phyloP scores from a whole-genome alignment of 116 monocot species.

The Dioscorea cayenensis region DNA sequence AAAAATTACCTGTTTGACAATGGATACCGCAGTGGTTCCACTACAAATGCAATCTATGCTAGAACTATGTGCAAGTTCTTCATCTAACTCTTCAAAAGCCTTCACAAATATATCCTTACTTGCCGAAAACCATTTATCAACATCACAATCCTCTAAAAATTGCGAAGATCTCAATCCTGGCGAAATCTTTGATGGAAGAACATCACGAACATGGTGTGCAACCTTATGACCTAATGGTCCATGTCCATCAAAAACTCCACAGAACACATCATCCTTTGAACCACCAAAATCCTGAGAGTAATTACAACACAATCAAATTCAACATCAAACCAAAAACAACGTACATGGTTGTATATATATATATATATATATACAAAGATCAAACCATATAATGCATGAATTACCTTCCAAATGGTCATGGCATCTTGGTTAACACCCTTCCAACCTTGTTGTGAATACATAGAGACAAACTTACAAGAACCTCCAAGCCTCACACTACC shows the following conservation, averaged over 20 bases:
- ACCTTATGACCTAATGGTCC: slow-evolving; percentile 69
- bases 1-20: slow-evolving; percentile 51
- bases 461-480: slow-evolving; percentile 37
- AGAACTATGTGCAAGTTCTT: slow-evolving; percentile 27
- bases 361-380: no score
- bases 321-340: no score
- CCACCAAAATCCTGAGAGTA: slow-evolving; percentile 44
- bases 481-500: slow-evolving; percentile 38
- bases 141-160: not conserved
- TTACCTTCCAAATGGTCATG: slow-evolving; percentile 77
- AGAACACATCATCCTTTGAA: slow-evolving; percentile 41
- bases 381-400: no score
- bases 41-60: slow-evolving; percentile 71
- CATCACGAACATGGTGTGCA: slow-evolving; percentile 49
- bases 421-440: slow-evolving; percentile 90
- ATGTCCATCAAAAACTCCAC: slow-evolving; percentile 92
- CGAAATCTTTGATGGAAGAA: slow-evolving; percentile 38
- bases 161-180: slow-evolving; percentile 1
- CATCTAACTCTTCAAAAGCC: slow-evolving; percentile 61
- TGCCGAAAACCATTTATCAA: slow-evolving; percentile 14
- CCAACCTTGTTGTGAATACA: slow-evolving; percentile 69
- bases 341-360: no score
- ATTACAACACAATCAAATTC: not conserved
- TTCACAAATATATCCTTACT: slow-evolving; percentile 33
- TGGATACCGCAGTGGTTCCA: slow-evolving; percentile 62